Evolutionary conservation across 2,329 filamentous ascomycete species (phyloP).

Genomic region (Blastomyces silverae): DNA sequence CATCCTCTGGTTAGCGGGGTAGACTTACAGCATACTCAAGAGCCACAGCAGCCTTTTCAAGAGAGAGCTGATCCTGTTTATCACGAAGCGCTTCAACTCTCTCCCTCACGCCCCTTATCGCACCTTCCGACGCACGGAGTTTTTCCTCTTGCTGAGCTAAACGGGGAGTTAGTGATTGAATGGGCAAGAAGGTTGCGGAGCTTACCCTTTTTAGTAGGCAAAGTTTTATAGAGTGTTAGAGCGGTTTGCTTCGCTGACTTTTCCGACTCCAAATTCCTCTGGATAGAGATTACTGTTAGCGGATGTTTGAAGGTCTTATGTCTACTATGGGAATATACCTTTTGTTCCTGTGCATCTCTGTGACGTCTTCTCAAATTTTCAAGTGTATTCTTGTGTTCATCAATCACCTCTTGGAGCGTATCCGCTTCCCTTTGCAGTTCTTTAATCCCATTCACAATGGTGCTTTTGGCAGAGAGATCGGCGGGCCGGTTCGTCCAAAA

Average conservation of each 20-base stretch:
- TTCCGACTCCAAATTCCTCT: conserved; percentile 43
- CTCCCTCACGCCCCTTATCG: conserved; percentile 39
- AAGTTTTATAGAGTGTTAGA: conserved; percentile 55
- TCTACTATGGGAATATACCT: conserved; percentile 34
- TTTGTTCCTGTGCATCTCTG: conserved; percentile 32
- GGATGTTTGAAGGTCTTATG: conserved; percentile 8
- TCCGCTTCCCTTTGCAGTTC: conserved; percentile 41
- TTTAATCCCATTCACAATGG: conserved; percentile 49
- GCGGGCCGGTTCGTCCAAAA: conserved; percentile 74
- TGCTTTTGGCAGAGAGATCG: conserved; percentile 53
- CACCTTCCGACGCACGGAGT: conserved; percentile 36
- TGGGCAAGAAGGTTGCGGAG: conserved; percentile 22
- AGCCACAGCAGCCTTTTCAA: conserved; percentile 52
- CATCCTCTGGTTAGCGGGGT: background rate
- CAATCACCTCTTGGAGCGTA: conserved; percentile 27
- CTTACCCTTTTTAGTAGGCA: conserved; percentile 67
- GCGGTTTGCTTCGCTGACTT: conserved; percentile 64
- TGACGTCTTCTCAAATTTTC: conserved; percentile 23
- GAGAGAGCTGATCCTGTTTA: conserved; percentile 49
- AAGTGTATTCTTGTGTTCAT: conserved; percentile 29
- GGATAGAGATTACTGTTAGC: conserved; percentile 18
- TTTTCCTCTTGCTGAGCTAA: conserved; percentile 44
- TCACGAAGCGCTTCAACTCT: conserved; percentile 49
- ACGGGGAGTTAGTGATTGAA: conserved; percentile 25
- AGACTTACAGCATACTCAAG: conserved; percentile 51